These are phyloP conservation scores for Byssothecium circinans DNA, from an alignment of 2,329 filamentous ascomycete genomes.

Conservation along the genomic window DNA sequence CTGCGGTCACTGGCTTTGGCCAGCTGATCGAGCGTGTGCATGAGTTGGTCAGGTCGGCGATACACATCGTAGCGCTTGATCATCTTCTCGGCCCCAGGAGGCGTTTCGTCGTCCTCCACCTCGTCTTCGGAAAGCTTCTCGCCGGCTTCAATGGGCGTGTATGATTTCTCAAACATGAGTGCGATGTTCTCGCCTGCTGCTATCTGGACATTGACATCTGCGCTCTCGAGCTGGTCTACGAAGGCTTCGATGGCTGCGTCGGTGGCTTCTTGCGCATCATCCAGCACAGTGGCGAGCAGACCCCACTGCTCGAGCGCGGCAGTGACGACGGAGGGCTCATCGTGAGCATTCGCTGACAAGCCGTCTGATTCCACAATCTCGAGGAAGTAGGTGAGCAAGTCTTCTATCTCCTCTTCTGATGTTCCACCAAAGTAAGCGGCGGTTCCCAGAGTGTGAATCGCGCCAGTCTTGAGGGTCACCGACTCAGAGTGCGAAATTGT, in stretches of 20 bases:
- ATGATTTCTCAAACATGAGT: slow-evolving; percentile 75
- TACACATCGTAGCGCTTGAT: slow-evolving; percentile 70
- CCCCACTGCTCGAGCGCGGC: slow-evolving; percentile 79
- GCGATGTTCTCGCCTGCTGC: slow-evolving; percentile 80
- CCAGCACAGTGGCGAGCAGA: slow-evolving; percentile 74
- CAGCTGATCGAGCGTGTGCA: slow-evolving; percentile 61
- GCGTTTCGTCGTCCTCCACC: slow-evolving; percentile 46
- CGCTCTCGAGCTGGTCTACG: slow-evolving; percentile 80
- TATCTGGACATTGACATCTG: slow-evolving; percentile 71
- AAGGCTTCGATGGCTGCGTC: slow-evolving; percentile 77
- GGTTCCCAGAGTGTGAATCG: slow-evolving; percentile 74
- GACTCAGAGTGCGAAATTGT: slow-evolving; percentile 69
- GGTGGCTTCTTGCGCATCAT: slow-evolving; percentile 71
- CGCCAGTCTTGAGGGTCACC: slow-evolving; percentile 64
- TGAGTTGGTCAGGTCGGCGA: slow-evolving; percentile 63
- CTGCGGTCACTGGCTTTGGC: slow-evolving; percentile 62
- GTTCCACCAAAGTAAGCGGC: slow-evolving; percentile 76
- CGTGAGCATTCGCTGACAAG: slow-evolving; percentile 67
- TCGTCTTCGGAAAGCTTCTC: slow-evolving; percentile 56
- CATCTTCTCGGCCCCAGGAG: slow-evolving; percentile 35
- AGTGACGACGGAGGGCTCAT: slow-evolving; percentile 70
- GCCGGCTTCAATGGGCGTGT: slow-evolving; percentile 60
- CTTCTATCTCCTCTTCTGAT: slow-evolving; percentile 65
- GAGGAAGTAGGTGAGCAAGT: slow-evolving; percentile 73
- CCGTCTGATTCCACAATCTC: slow-evolving; percentile 82